Percentiles rank a stretch among this genome's conserved stretches.
Evolutionary conservation across 345 rosid species (phyloP).

Genomic region (Aegle marmelos): DNA sequence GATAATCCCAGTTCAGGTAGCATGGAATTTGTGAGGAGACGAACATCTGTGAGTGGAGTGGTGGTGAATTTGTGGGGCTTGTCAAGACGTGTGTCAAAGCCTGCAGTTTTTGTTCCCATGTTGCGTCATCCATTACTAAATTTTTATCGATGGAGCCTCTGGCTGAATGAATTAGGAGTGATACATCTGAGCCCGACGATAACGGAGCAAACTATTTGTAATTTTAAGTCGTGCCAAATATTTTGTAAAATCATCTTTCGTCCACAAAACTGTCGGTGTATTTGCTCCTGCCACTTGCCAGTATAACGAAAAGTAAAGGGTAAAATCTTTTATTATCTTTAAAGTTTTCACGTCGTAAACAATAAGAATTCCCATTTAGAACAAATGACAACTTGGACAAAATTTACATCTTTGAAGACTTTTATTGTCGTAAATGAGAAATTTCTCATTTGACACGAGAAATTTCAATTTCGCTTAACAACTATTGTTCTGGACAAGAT

Average conservation of each 20-base stretch:
- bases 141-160: neutral
- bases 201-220: neutral
- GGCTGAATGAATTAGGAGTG: neutral
- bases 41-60: constrained; percentile 54
- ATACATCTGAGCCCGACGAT: too few species aligned
- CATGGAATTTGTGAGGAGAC: constrained; percentile 48
- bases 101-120: constrained; percentile 41
- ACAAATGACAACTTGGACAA: neutral
- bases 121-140: constrained; percentile 27
- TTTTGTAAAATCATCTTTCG: neutral
- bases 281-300: too few species aligned
- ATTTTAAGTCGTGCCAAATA: neutral
- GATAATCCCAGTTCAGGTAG: constrained; percentile 73
- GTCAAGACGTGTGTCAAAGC: constrained; percentile 59
- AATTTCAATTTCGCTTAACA: neutral
- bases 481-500: neutral
- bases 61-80: constrained; percentile 43
- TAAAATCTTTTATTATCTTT: rapidly evolving
- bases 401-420: neutral
- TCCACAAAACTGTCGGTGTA: neutral
- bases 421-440: neutral
- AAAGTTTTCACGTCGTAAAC: too few species aligned
- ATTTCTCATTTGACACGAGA: too few species aligned
- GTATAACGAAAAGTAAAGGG: neutral
- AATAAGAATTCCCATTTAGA: neutral